Base-by-base conservation (phyloP, 2,329 filamentous ascomycete genomes). In the Cercospora nicotianae region DNA sequence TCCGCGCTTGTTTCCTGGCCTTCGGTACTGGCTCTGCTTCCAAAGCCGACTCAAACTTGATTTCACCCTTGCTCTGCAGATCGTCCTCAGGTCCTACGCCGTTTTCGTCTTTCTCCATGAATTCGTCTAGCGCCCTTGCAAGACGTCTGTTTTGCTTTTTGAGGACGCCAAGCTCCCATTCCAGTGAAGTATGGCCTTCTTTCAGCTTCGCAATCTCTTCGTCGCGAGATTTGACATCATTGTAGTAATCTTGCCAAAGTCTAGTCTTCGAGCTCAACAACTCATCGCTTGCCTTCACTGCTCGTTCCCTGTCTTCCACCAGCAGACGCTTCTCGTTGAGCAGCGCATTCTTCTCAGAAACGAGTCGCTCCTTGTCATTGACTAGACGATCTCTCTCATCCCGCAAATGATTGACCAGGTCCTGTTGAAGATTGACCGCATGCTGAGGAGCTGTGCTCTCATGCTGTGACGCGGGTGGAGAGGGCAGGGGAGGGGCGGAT, bases 281-380 rank as follows among this genome's bases (percentile, higher is more conserved):
- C 2, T 63, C 59, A 13, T 63, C 48, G 9, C 28, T 42, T 7
- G 45, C 36, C 12, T 31, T 45, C 28, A 57, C 23, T 5, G 48
- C 26, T n/a, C 60, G 65, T 36, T 67, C 48, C 33, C 63, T 67
- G 39, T 67, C 65, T 10, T 63, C 45, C 6, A 60, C n/a, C 5
- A 67, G 65, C 1, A 31, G 51, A 16, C 12, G 36, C 23, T 42
- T 61, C 18, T 61, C 33, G 33, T 60, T 26, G 30, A 60, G 3
- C 30, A 42, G 23, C 8, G 30, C 33, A 26, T 45, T 18, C 59
- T 61, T 61, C 8, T 42, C 45, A 18, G 45, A 2, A 2, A 53
- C 23, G n/a, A 53, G 23, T 20, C 45, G 45, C 26, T 26, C 36
- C 16, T 39, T 53, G 1, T 20, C 59, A 6, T 3, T 48, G 8